A percentile compares a stretch with the other conserved stretches of the same genome.
These are phyloP conservation scores for Amoebophrya sp. DNA, from an alignment of 169 alveolate genomes.

Conservation along the genomic window DNA sequence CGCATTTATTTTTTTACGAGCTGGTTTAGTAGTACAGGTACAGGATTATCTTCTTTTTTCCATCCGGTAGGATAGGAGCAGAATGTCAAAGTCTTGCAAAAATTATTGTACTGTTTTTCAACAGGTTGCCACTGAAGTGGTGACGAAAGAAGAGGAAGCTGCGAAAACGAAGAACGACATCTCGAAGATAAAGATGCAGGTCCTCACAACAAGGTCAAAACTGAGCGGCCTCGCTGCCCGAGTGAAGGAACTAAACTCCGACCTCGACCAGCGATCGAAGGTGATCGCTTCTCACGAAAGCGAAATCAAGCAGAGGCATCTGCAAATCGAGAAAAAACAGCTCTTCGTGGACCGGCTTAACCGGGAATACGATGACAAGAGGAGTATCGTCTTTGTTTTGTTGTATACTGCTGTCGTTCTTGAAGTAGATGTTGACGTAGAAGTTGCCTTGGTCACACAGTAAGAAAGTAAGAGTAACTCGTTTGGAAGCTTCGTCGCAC, in stretches of 20 bases:
- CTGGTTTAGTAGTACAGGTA: no score
- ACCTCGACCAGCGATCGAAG: background rate
- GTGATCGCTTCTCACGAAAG: conserved; percentile 49
- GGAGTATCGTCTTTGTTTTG: no score
- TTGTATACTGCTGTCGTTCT: no score
- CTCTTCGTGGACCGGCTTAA: conserved; percentile 74
- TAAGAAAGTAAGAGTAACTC: no score
- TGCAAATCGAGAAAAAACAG: conserved; percentile 68
- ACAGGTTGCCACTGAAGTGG: background rate
- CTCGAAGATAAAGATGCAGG: background rate
- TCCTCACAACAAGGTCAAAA: background rate
- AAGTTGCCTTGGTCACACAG: no score
- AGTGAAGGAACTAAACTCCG: background rate
- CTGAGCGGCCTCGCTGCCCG: background rate
- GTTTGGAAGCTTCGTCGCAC: no score
- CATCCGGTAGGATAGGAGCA: no score
- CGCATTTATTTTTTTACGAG: no score
- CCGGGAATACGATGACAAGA: conserved; percentile 68
- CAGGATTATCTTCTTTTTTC: no score
- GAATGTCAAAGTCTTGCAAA: background rate
- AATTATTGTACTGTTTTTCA: background rate
- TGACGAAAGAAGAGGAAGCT: background rate
- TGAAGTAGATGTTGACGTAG: no score
- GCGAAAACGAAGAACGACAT: background rate
- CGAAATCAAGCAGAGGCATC: conserved; percentile 66